phyloP scores from a whole-genome alignment of 2,329 filamentous ascomycete species.

The Penicillium sp. region DNA sequence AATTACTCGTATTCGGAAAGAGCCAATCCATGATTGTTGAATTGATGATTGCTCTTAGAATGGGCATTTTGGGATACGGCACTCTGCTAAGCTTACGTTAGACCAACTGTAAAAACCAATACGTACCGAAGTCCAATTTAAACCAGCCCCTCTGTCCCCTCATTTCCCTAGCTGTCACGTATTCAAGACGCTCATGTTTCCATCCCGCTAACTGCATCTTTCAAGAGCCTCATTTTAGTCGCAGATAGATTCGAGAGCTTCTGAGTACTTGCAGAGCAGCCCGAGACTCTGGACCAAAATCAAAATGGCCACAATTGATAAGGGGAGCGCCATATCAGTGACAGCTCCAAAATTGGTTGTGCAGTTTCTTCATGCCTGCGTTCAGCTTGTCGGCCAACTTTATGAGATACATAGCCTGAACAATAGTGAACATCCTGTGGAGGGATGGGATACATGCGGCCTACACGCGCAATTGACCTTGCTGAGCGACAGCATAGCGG shows the following conservation, averaged over 20 bases:
- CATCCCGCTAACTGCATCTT: not conserved
- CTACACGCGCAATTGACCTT: not conserved
- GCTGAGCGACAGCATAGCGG: not conserved
- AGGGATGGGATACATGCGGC: not conserved
- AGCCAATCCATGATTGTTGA: no score
- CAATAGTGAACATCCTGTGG: not conserved
- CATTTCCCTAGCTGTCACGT: no score
- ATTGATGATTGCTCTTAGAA: no score
- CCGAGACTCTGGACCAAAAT: not conserved
- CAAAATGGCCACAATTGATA: not conserved
- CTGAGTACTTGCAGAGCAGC: not conserved
- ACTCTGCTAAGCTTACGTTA: no score
- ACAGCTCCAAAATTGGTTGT: not conserved
- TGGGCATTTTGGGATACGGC: no score
- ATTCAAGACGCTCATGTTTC: no score
- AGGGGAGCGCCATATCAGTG: not conserved
- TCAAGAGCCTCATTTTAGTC: not conserved
- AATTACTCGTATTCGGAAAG: no score
- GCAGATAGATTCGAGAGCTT: not conserved
- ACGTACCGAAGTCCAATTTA: no score
- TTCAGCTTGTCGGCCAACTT: not conserved
- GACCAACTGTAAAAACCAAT: no score
- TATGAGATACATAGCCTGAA: not conserved
- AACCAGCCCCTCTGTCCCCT: no score
- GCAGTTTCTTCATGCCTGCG: not conserved